phyloP scores from a whole-genome alignment of 306 rosid genomes.

The Pyrus pyrifolia region DNA sequence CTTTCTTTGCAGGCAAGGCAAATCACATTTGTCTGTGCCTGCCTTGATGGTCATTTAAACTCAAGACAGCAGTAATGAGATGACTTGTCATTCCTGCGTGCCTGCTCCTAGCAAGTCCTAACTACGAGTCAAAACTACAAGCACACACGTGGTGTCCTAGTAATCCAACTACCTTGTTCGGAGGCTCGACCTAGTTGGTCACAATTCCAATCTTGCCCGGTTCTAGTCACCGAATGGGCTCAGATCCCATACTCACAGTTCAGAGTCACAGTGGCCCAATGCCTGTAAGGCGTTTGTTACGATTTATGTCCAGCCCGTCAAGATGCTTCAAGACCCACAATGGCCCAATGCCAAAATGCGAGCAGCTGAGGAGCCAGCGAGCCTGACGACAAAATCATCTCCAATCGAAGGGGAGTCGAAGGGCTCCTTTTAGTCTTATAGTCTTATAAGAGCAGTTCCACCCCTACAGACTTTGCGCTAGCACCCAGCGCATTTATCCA shows the following conservation, averaged over 20 bases:
- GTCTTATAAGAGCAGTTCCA: too few relatives aligned
- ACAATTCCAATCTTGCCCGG: too few relatives aligned
- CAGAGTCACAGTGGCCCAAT: too few relatives aligned
- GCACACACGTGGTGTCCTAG: neutral
- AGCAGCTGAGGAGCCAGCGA: constrained; percentile 65
- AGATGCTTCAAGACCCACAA: neutral
- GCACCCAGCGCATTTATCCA: too few relatives aligned
- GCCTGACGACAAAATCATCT: constrained; percentile 42
- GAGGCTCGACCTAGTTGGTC: too few relatives aligned
- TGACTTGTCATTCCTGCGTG: neutral
- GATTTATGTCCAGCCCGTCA: neutral
- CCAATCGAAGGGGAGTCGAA: too few relatives aligned
- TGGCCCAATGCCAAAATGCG: constrained; percentile 25
- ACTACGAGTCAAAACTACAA: neutral
- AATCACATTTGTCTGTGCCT: neutral
- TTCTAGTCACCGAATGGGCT: too few relatives aligned
- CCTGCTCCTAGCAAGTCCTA: neutral
- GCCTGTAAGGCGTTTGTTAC: neutral
- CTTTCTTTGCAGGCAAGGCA: neutral
- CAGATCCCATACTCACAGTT: too few relatives aligned
- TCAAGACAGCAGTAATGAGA: too few relatives aligned
- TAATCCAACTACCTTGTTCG: too few relatives aligned
- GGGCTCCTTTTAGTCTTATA: rapidly evolving
- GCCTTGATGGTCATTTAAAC: neutral
- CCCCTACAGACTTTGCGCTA: too few relatives aligned